These are phyloP conservation scores for Tulasnella sp. DNA, from an alignment of 768 basidiomycete genomes.

Conservation along the genomic window DNA sequence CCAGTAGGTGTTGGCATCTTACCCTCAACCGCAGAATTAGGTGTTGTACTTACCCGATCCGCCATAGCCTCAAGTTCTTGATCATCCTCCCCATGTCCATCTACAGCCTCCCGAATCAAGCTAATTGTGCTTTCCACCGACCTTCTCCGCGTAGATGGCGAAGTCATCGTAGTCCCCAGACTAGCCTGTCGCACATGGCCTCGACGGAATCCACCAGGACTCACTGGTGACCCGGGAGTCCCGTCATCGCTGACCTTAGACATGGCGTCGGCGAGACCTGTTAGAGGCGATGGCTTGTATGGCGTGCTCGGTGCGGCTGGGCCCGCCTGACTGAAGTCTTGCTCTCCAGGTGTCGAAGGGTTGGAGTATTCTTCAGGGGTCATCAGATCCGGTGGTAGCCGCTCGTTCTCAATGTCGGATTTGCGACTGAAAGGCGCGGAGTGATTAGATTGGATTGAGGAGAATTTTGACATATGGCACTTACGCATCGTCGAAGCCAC, in stretches of 20 bases:
- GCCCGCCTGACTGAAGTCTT: slow-evolving; percentile 23
- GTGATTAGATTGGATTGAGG: background rate
- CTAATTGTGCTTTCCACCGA: slow-evolving; percentile 93
- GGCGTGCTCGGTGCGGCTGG: slow-evolving; percentile 26
- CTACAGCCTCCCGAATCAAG: slow-evolving; percentile 86
- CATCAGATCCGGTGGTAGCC: slow-evolving; percentile 90
- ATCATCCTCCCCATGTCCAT: slow-evolving; percentile 49
- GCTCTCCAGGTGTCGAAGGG: slow-evolving; percentile 50
- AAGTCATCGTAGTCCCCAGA: slow-evolving; percentile 90
- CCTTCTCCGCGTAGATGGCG: slow-evolving; percentile 82
- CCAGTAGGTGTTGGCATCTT: background rate
- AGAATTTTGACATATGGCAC: too few relatives aligned
- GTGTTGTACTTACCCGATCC: slow-evolving; percentile 12
- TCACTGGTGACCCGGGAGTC: slow-evolving; percentile 27
- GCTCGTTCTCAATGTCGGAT: slow-evolving; percentile 98
- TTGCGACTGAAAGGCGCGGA: slow-evolving; percentile 53
- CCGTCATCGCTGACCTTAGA: slow-evolving; percentile 25
- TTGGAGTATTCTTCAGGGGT: slow-evolving; percentile 51
- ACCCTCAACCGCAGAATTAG: background rate
- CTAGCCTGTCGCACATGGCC: slow-evolving; percentile 71
- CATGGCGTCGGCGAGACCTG: slow-evolving; percentile 26
- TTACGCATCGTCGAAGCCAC: slow-evolving; percentile 90
- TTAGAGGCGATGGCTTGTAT: slow-evolving; percentile 34
- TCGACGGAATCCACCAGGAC: slow-evolving; percentile 39
- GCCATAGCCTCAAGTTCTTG: slow-evolving; percentile 24